phyloP scores from a whole-genome alignment of 768 basidiomycete genomes.

The Sporobolomyces pararoseus region DNA sequence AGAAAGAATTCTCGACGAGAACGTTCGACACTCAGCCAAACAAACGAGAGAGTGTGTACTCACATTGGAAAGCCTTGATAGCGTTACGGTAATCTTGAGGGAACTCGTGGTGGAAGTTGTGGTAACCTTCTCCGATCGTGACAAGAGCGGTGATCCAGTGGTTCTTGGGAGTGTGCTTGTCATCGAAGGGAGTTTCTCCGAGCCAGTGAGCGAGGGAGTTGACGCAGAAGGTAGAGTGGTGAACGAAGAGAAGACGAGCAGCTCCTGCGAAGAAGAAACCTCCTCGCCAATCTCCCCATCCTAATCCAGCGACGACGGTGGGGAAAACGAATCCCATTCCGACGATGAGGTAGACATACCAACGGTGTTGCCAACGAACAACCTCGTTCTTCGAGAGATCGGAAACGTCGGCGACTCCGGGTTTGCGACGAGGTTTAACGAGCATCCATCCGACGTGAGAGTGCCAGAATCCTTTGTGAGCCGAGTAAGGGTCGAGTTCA shows the following conservation, averaged over 20 bases:
- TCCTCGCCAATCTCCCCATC: constrained; percentile 72
- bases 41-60: background rate
- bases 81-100: constrained; percentile 76
- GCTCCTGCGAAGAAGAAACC: constrained; percentile 71
- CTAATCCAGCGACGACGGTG: constrained; percentile 62
- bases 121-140: constrained; percentile 83
- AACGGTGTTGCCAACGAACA: constrained; percentile 71
- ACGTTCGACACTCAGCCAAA: background rate
- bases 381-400: constrained; percentile 68
- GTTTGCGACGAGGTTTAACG: constrained; percentile 65
- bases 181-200: constrained; percentile 75
- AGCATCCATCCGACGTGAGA: constrained; percentile 83
- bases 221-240: constrained; percentile 85
- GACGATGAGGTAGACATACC: constrained; percentile 63
- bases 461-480: constrained; percentile 71
- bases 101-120: constrained; percentile 80
- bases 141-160: constrained; percentile 74
- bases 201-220: constrained; percentile 84
- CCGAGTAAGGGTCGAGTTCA: constrained; percentile 77
- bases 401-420: constrained; percentile 68
- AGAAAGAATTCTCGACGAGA: no score
- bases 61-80: constrained; percentile 51
- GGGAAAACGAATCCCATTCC: constrained; percentile 71
- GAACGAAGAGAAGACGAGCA: constrained; percentile 69
- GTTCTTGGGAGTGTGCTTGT: constrained; percentile 56